A percentile compares a stretch with the other conserved stretches of the same genome.
phyloP scores from a whole-genome alignment of 106 monocot genomes.

The Acorus gramineus region DNA sequence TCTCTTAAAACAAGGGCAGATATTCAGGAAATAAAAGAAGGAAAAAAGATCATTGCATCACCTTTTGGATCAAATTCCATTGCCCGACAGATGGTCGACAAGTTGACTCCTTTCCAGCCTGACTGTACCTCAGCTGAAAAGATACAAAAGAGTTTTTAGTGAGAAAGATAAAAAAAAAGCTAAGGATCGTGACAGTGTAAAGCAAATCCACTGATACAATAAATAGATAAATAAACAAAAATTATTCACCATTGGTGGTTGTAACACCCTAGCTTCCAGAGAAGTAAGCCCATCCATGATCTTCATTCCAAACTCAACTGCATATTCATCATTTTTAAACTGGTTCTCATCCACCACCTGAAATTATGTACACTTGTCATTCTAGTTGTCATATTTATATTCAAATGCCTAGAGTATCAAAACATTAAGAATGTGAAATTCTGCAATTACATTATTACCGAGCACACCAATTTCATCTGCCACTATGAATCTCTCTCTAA shows the following conservation, averaged over 20 bases:
- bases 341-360: constrained; percentile 39
- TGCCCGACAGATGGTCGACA: constrained; percentile 31
- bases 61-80: constrained; percentile 69
- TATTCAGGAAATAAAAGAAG: not conserved
- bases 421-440: no score
- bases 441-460: no score
- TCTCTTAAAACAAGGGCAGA: no score
- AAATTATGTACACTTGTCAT: not conserved
- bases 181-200: not conserved
- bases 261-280: constrained; percentile 51
- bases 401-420: no score
- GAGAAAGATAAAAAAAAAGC: not conserved
- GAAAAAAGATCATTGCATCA: not conserved
- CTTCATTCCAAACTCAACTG: constrained; percentile 47
- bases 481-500: no score
- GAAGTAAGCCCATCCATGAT: constrained; percentile 12
- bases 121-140: constrained; percentile 43
- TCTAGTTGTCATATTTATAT: not conserved
- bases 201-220: not conserved
- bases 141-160: not conserved
- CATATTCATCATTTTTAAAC: constrained; percentile 40
- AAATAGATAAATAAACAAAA: not conserved
- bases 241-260: constrained; percentile 34
- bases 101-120: constrained; percentile 4
- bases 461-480: no score